Evolutionary conservation across 2,329 filamentous ascomycete species (phyloP), one percentile per base, ranked within the genome.

Genomic region (Aspergillus sp.): DNA sequence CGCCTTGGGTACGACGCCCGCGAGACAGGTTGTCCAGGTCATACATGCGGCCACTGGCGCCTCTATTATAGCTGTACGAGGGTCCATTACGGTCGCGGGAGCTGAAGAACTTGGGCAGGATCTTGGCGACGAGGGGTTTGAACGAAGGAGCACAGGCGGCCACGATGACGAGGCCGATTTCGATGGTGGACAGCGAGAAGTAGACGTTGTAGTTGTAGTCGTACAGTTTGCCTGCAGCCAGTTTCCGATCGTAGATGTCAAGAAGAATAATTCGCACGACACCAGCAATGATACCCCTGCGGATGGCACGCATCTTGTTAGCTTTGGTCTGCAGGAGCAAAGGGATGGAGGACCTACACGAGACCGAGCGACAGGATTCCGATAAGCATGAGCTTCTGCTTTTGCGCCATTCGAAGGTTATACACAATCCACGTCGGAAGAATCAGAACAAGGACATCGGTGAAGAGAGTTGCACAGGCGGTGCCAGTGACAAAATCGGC

Each of bases 341-440:
- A 5, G 4, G 22, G 8, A 60, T 56, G 56, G 17, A n/a, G 19
- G 38, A 31, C 57, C 55, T 68, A 74, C 70, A 74, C 50, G 34
- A 61, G 64, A 51, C 71, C 72, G 7, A 75, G 57, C 28, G 66
- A 74, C 11, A 74, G 57, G 30, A 76, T 71, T 15, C 68, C 23
- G 23, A 68, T 69, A 5, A 76, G 70, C 13, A 72, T 72, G 6
- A 75, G 31, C 59, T 74, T 76, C 31, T 68, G 60, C 13, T 66
- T 61, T 1, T 67, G 28, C 0, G 71, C 67, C 66, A 76, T 72
- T 19, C 71, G 72, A 7, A 76, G 64, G 6, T 60, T 62, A 54
- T 65, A 72, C 31, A 69, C 73, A 23, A 76, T 74, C 22, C 72
- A 65, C n/a, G 69, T 68, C 1, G 74, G 74, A 7, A 76, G 71